Base-by-base conservation (phyloP, 1,284 basidiomycete species). In the Ustilago loliicola region DNA sequence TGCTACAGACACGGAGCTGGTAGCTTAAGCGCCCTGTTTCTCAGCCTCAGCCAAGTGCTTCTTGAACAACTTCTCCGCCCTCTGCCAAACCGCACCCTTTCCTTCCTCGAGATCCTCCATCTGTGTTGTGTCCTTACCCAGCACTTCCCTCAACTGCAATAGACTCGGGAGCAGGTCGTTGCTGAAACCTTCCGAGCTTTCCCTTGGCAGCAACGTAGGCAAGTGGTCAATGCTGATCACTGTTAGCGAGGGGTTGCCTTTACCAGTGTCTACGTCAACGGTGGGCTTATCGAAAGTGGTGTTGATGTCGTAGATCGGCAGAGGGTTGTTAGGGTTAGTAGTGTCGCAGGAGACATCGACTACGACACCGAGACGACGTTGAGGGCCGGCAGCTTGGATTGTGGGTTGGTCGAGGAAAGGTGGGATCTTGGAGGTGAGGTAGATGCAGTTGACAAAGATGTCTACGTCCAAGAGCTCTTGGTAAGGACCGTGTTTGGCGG, bases 301-400 rank as follows among this genome's bases (percentile, higher is more conserved):
- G 88, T 98, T 98, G 88, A 97, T 91, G 69, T 88, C 89, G 89
- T 99, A 99, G 78, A 99, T 93, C 19, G 97, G 97, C 81, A 99
- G 93, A 0, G 97, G 97, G 88, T 99, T 99, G 91, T 94, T 93
- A 29, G 96, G 96, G 88, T 99, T 99, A 65, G 96, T 99, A 29
- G 97, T 99, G 88, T 99, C 97, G 88, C 97, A 99, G 87, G 95
- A 97, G 80, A 99, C 97, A 86, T 99, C 97, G 45, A 99, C 96
- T 57, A 99, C 91, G 50, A 96, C 92, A 38, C 91, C 90, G 69
- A 99, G 88, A 62, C 90, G 89, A 72, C 97, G 90, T 23, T 88
- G 80, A 61, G 88, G 87, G 27, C 95, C 95, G 13, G 93, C 94
- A 25, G 89, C 89, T 27, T 88, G 88, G 81, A 98, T 92, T 77